Percentiles rank a stretch among this genome's conserved stretches.
Evolutionary conservation across 1,284 basidiomycete species (phyloP).

Genomic region (Ceratobasidium sp.): DNA sequence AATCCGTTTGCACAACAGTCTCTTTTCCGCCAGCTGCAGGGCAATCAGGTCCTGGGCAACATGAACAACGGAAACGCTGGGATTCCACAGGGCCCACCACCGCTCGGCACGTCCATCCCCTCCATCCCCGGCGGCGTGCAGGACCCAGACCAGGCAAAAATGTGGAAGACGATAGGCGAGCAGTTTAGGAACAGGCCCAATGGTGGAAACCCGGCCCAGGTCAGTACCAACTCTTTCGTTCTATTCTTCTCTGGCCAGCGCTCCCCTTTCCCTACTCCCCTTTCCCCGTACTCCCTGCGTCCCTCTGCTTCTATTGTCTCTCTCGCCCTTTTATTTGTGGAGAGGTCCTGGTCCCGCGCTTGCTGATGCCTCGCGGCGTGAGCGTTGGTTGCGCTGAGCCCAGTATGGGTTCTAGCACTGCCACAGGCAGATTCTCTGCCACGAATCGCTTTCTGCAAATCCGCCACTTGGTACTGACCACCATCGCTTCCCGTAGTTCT

Average conservation of each 20-base stretch:
- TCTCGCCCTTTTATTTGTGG: too few relatives aligned
- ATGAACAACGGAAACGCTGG: constrained; percentile 29
- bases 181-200: constrained; percentile 19
- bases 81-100: background rate
- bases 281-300: background rate
- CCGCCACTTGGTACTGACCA: constrained; percentile 15
- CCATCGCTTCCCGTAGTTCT: constrained; percentile 10
- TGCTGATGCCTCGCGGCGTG: constrained; percentile 39
- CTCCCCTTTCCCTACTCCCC: background rate
- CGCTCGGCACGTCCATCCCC: constrained; percentile 18
- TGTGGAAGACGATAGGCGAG: constrained; percentile 39
- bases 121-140: constrained; percentile 38
- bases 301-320: background rate
- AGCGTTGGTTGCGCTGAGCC: constrained; percentile 27
- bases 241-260: background rate
- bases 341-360: constrained; percentile 12
- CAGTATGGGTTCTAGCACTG: constrained; percentile 14
- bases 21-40: constrained; percentile 26
- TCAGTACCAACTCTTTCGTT: background rate
- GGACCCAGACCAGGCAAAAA: constrained; percentile 31
- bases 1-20: constrained; percentile 28
- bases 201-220: constrained; percentile 19
- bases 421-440: constrained; percentile 30
- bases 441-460: constrained; percentile 21
- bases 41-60: background rate